Base-by-base conservation (phyloP, 2,329 filamentous ascomycete species). In the Fusarium devonianum region DNA sequence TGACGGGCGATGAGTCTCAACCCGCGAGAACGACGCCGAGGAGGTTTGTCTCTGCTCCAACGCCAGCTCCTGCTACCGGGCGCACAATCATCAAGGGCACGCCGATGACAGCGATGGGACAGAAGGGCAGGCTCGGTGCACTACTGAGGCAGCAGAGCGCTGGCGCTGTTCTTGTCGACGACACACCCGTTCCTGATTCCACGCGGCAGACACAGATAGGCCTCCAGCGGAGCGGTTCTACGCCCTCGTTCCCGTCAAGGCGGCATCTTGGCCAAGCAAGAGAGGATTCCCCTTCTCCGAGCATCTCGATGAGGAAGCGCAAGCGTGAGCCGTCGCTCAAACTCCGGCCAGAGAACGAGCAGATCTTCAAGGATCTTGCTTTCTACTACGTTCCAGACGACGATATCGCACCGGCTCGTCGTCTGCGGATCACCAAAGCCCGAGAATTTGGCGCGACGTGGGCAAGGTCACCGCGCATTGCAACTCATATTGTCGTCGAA, bases 351-450 rank as follows among this genome's bases (percentile, higher is more conserved):
- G 78, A 83, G 52, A 67, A 70, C 1, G 71, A 81, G 46, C 78
- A 81, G 58, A 77, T 89, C 5, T 86, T 92, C 66, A 78, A 74
- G 33, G 79, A 73, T 0, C 69, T 89, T n/a, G 69, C 73, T 0
- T 87, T 91, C 57, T 89, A 84, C 71, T 96, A 94, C 68, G 83
- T 96, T 5, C 93, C 92, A 0, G 89, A 94, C 58, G 84, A 91
- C 56, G 87, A 93, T 56, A 80, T 88, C 35, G 83, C 86, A 22
- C 80, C 82, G 9, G 77, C 82, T 7, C 82, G 92, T 28, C 83
- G 82, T 44, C 71, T 86, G 49, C 85, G 89, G 4, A 96, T 97
- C 41, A 80, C 80, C 21, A 92, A 87, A 68, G 86, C 89, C 0
- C 80, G 84, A 40, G 85, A 91, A 63, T 86, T 86, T 67, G 93